Percentiles rank a stretch among this genome's conserved stretches.
phyloP scores from a whole-genome alignment of 2,329 filamentous ascomycete genomes.

The Diaporthe batatas region DNA sequence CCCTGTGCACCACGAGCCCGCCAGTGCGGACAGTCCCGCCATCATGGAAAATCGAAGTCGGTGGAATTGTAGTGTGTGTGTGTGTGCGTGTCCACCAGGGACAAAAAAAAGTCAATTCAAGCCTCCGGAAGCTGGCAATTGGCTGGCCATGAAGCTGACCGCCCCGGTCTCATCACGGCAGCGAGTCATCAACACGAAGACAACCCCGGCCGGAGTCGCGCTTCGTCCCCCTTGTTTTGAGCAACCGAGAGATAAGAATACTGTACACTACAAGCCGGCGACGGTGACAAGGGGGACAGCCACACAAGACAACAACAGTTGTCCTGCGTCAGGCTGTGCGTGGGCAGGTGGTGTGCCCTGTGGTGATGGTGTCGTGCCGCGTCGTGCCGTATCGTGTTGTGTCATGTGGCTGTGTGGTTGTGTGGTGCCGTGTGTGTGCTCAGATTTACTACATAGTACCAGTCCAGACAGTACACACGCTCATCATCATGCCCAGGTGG shows the following conservation, averaged over 20 bases:
- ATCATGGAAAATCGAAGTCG: constrained; percentile 11
- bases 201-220: constrained; percentile 9
- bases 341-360: constrained; percentile 8
- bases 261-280: neutral
- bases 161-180: constrained; percentile 17
- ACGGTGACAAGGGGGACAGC: constrained; percentile 5
- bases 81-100: neutral
- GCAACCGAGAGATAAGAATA: constrained; percentile 11
- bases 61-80: neutral
- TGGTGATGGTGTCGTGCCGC: constrained; percentile 10
- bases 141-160: constrained; percentile 29
- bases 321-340: neutral
- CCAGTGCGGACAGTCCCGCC: constrained; percentile 4
- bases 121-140: constrained; percentile 15
- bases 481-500: too few species aligned
- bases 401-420: constrained; percentile 6
- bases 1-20: neutral
- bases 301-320: too few species aligned
- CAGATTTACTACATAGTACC: neutral
- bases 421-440: neutral
- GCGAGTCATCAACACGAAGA: constrained; percentile 33
- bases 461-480: too few species aligned
- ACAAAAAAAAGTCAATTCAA: constrained; percentile 15
- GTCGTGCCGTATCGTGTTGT: constrained; percentile 7
- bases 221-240: constrained; percentile 16